Percentiles rank a stretch among this genome's conserved stretches.
These are phyloP conservation scores for Dalechampia spathulata DNA, from an alignment of 441 rosid species.

Conservation along the genomic window DNA sequence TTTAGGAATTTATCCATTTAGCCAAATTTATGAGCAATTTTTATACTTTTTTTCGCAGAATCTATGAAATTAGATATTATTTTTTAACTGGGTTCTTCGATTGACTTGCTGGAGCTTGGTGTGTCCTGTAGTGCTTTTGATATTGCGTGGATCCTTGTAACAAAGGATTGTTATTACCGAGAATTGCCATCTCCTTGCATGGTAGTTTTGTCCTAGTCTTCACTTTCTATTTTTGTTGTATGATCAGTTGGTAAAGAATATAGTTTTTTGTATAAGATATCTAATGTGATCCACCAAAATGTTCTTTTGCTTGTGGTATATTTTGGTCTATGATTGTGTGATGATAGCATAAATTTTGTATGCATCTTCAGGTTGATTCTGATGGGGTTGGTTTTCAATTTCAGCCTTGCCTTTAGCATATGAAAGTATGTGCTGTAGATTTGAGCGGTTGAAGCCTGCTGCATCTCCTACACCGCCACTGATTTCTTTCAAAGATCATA, in stretches of 20 bases:
- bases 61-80: background rate
- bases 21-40: background rate
- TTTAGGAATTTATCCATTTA: background rate
- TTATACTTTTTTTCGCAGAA: background rate
- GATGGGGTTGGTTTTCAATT: conserved; percentile 9
- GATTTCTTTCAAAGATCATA: conserved; percentile 26
- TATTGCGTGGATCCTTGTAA: background rate
- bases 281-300: background rate
- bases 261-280: background rate
- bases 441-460: conserved; percentile 26
- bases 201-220: background rate
- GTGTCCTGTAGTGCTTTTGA: background rate
- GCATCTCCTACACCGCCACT: conserved; percentile 13
- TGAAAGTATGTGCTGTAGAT: conserved; percentile 49
- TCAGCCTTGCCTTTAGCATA: conserved; percentile 30
- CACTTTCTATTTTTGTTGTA: background rate
- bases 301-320: background rate
- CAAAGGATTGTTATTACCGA: background rate
- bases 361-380: conserved; percentile 14
- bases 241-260: background rate
- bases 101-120: background rate
- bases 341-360: background rate
- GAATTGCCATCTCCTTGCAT: background rate
- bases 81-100: background rate
- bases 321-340: background rate